phyloP scores from a whole-genome alignment of 768 basidiomycete species.

The Xanthoconium stramineum region DNA sequence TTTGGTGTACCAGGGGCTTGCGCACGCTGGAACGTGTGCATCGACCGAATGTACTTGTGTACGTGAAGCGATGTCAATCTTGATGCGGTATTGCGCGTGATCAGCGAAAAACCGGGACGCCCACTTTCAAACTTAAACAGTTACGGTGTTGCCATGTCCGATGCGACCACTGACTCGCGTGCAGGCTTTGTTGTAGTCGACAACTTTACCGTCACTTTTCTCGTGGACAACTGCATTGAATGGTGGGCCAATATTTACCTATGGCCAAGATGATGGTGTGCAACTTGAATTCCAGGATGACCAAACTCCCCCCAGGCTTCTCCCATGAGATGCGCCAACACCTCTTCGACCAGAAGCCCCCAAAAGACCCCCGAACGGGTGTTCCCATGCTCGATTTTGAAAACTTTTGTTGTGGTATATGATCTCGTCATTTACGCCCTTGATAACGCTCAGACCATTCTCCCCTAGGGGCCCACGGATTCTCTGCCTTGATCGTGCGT shows the following conservation, averaged over 20 bases:
- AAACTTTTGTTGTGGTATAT: conserved; percentile 63
- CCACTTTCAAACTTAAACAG: too few relatives aligned
- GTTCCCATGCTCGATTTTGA: conserved; percentile 71
- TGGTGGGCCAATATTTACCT: conserved; percentile 45
- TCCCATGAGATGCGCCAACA: conserved; percentile 68
- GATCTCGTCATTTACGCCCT: background rate
- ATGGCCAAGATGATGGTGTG: background rate
- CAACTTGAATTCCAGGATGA: conserved; percentile 52
- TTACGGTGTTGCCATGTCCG: conserved; percentile 16
- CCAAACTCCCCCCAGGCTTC: conserved; percentile 75
- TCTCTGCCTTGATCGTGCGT: conserved; percentile 74
- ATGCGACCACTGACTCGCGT: conserved; percentile 7
- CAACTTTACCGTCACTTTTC: conserved; percentile 51
- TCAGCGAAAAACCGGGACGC: too few relatives aligned
- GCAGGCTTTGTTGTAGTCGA: conserved; percentile 33
- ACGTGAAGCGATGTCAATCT: too few relatives aligned
- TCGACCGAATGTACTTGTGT: background rate
- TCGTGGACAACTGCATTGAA: conserved; percentile 79
- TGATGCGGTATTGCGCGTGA: too few relatives aligned
- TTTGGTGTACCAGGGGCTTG: background rate
- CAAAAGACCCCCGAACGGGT: conserved; percentile 42
- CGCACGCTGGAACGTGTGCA: conserved; percentile 9
- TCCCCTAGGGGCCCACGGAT: conserved; percentile 71
- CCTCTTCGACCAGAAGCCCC: conserved; percentile 45
- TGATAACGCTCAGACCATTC: background rate